Evolutionary conservation across 306 rosid genomes (phyloP).

Genomic region (Cucurbita maxima): DNA sequence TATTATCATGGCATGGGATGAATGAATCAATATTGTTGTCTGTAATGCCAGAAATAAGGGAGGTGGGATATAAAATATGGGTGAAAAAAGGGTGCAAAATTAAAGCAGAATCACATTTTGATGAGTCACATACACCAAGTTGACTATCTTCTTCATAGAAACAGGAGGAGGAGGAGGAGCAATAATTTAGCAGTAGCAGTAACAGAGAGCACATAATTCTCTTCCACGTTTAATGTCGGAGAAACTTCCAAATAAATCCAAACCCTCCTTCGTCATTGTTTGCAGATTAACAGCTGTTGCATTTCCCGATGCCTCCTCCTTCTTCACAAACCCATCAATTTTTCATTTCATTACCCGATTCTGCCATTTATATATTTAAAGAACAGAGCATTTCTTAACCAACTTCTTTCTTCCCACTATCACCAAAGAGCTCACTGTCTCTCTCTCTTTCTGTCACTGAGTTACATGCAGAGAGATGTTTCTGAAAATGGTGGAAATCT

Average conservation of each 20-base stretch:
- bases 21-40: background rate
- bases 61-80: background rate
- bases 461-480: background rate
- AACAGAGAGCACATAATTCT: slow-evolving; percentile 39
- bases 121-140: background rate
- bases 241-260: slow-evolving; percentile 57
- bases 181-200: background rate
- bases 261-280: slow-evolving; percentile 35
- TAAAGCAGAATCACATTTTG: too few species aligned
- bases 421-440: slow-evolving; percentile 11
- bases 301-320: too few species aligned
- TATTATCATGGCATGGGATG: background rate
- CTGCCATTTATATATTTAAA: slow-evolving; percentile 14
- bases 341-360: background rate
- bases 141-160: slow-evolving; percentile 17
- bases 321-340: too few species aligned
- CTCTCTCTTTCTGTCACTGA: slow-evolving; percentile 3
- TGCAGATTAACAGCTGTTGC: slow-evolving; percentile 18
- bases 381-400: slow-evolving; percentile 14
- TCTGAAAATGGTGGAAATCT: slow-evolving; percentile 35
- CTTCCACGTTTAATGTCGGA: slow-evolving; percentile 81
- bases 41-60: background rate
- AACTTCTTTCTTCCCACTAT: slow-evolving; percentile 35
- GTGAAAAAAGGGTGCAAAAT: background rate
- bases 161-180: too few species aligned